phyloP scores from a whole-genome alignment of 2,329 filamentous ascomycete genomes.

The Colletotrichum simmondsii region DNA sequence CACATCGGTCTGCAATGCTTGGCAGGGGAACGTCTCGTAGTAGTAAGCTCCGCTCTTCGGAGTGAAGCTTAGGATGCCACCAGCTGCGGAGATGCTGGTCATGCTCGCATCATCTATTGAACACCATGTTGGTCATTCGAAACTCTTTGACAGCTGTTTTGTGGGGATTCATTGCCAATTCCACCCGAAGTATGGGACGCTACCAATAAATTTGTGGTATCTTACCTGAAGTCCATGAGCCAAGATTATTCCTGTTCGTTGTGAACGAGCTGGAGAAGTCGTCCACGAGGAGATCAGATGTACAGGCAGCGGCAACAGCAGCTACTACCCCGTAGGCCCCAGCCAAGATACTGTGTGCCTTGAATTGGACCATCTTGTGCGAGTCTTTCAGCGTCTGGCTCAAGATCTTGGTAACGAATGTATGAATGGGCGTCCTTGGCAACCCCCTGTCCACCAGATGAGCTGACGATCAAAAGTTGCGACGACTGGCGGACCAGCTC shows the following conservation, averaged over 20 bases:
- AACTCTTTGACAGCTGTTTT: background rate
- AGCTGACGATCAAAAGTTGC: background rate
- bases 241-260: slow-evolving; percentile 45
- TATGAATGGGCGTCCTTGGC: background rate
- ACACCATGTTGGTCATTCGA: slow-evolving; percentile 11
- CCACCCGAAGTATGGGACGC: background rate
- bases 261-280: slow-evolving; percentile 46
- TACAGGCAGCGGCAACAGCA: slow-evolving; percentile 39
- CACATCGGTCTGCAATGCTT: slow-evolving; percentile 53
- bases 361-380: slow-evolving; percentile 35
- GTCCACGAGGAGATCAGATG: slow-evolving; percentile 44
- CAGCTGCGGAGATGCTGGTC: slow-evolving; percentile 50
- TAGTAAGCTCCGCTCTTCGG: slow-evolving; percentile 61
- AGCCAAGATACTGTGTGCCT: slow-evolving; percentile 28
- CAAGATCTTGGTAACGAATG: background rate
- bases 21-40: slow-evolving; percentile 63
- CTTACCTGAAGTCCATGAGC: slow-evolving; percentile 49
- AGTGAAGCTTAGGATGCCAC: slow-evolving; percentile 60
- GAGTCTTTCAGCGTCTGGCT: background rate
- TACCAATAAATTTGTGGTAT: background rate
- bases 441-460: background rate
- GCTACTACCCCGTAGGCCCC: slow-evolving; percentile 30
- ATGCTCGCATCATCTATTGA: slow-evolving; percentile 60
- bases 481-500: background rate
- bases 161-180: background rate